Conservation (phyloP, 306 rosid species). For the Lotus japonicus region DNA sequence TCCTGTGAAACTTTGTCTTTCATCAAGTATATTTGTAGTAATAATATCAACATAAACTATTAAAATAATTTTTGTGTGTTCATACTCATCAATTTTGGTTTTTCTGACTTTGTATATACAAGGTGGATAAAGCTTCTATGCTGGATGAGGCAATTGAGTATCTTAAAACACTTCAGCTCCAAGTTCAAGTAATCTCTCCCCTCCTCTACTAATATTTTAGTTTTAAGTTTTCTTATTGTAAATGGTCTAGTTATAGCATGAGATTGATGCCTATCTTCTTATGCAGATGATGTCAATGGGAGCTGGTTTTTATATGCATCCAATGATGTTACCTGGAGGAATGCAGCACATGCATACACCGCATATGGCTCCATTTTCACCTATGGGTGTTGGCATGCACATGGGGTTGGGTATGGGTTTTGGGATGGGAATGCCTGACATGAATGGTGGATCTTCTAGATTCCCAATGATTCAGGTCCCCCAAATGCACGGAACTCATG, state of each 20-base stretch:
- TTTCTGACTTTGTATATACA: constrained; percentile 23
- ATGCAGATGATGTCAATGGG: constrained; percentile 98
- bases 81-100: constrained; percentile 15
- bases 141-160: constrained; percentile 98
- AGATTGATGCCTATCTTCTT: constrained; percentile 21
- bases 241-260: constrained; percentile 4
- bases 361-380: constrained; percentile 65
- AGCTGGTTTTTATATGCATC: constrained; percentile 82
- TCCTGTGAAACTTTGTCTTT: constrained; percentile 6
- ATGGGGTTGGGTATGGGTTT: constrained; percentile 76
- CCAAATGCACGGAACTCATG: constrained; percentile 70
- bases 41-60: neutral
- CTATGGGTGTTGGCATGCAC: constrained; percentile 73
- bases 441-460: constrained; percentile 55
- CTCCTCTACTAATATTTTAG: neutral
- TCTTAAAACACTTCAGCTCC: constrained; percentile 93
- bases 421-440: constrained; percentile 72
- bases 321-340: constrained; percentile 75
- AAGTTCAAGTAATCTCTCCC: constrained; percentile 64
- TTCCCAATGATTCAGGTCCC: constrained; percentile 74
- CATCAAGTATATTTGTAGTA: neutral
- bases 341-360: constrained; percentile 77
- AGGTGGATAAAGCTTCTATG: constrained; percentile 99
- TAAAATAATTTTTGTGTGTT: neutral
- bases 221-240: neutral